Percentiles rank a stretch among this genome's conserved stretches.
phyloP scores from a whole-genome alignment of 1,139 yeast genomes.

The Yamadazyma epiphylla region DNA sequence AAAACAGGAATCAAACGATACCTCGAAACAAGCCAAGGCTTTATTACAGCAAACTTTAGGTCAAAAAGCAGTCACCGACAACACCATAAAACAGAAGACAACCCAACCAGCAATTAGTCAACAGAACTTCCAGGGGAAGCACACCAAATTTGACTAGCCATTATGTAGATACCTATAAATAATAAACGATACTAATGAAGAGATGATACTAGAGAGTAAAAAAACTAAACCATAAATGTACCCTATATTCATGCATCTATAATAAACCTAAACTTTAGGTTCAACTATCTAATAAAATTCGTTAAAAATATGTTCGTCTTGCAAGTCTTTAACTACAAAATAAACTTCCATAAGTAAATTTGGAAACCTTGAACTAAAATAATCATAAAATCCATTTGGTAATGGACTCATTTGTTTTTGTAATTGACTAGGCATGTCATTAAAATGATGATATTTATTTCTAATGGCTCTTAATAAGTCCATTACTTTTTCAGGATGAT shows the following conservation, averaged over 20 bases:
- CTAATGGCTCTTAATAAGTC: conserved; percentile 86
- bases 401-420: conserved; percentile 65
- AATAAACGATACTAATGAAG: too few species aligned
- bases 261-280: too few species aligned
- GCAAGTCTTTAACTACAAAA: conserved; percentile 54
- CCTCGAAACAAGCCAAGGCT: conserved; percentile 27
- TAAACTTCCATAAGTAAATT: conserved; percentile 72
- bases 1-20: conserved; percentile 17
- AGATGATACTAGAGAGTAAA: too few species aligned
- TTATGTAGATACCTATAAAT: too few species aligned
- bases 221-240: too few species aligned
- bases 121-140: conserved; percentile 55
- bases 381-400: conserved; percentile 79
- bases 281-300: conserved; percentile 54
- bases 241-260: too few species aligned
- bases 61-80: conserved; percentile 25
- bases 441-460: conserved; percentile 89
- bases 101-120: conserved; percentile 56
- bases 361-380: conserved; percentile 76
- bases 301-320: conserved; percentile 57
- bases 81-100: conserved; percentile 19
- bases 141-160: conserved; percentile 50
- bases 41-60: conserved; percentile 46
- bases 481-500: conserved; percentile 71
- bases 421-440: conserved; percentile 73